phyloP scores from a whole-genome alignment of 2,329 filamentous ascomycete genomes.

The Colletotrichum godetiae region DNA sequence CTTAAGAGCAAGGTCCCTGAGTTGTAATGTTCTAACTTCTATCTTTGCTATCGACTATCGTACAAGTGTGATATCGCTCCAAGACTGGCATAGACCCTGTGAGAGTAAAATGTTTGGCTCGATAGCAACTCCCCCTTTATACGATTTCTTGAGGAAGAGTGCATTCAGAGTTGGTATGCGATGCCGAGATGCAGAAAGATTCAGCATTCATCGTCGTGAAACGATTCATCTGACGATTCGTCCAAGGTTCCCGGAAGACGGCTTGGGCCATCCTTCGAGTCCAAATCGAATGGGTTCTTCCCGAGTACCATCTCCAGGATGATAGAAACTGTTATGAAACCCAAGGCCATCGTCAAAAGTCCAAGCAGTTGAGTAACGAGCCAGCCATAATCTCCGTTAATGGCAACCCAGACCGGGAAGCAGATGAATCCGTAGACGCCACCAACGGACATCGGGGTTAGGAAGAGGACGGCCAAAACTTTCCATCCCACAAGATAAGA shows the following conservation, averaged over 20 bases:
- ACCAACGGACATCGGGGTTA: neutral
- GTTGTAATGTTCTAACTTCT: neutral
- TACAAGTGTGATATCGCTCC: neutral
- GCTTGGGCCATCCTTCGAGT: neutral
- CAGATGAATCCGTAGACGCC: neutral
- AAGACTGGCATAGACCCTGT: neutral
- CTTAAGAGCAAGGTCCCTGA: neutral
- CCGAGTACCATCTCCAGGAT: neutral
- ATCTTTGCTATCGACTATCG: neutral
- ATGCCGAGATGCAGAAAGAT: neutral
- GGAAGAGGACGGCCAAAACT: neutral
- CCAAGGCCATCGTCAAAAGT: neutral
- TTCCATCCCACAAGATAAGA: neutral
- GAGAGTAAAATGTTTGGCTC: neutral
- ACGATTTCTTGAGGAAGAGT: neutral
- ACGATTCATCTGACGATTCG: neutral
- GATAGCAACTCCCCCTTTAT: neutral
- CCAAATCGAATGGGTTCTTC: neutral
- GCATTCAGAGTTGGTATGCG: no score
- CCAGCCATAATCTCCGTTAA: neutral
- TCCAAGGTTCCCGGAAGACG: neutral
- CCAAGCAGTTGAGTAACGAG: neutral
- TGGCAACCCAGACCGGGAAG: neutral
- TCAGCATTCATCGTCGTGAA: neutral
- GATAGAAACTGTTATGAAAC: neutral